phyloP scores from a whole-genome alignment of 352 stramenopile species.

The Globisporangium abappressorium region DNA sequence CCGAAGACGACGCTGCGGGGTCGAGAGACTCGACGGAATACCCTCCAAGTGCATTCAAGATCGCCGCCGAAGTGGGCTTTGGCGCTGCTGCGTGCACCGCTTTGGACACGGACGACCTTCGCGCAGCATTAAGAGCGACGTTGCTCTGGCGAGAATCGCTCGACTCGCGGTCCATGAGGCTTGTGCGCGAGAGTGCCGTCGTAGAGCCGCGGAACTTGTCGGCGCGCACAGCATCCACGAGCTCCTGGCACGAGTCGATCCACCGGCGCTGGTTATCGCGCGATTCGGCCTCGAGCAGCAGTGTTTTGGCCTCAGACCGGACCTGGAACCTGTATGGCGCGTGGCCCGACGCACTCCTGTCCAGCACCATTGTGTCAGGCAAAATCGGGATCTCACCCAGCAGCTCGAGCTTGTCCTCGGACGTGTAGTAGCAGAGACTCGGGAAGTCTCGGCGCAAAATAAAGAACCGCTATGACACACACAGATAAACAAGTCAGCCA shows the following conservation, averaged over 20 bases:
- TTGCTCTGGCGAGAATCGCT: conserved; percentile 12
- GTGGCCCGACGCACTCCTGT: conserved; percentile 50
- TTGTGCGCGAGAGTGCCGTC: conserved; percentile 15
- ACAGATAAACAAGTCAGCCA: background rate
- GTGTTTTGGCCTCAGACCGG: conserved; percentile 45
- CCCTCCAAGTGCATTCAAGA: conserved; percentile 2
- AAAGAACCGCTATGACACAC: conserved; percentile 54
- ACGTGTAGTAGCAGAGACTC: conserved; percentile 80
- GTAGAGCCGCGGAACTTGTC: conserved; percentile 58
- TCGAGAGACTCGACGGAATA: conserved; percentile 8
- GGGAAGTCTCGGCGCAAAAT: conserved; percentile 72
- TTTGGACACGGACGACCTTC: conserved; percentile 23
- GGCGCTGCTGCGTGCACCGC: conserved; percentile 14
- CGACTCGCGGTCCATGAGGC: conserved; percentile 21
- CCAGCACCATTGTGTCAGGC: conserved; percentile 72
- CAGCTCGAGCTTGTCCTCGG: conserved; percentile 79
- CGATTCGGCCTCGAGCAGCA: conserved; percentile 68
- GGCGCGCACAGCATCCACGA: conserved; percentile 60
- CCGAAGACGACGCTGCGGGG: conserved; percentile 14
- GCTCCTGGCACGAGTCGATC: conserved; percentile 67
- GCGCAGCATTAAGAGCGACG: background rate
- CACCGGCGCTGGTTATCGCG: conserved; percentile 60
- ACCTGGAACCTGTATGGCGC: conserved; percentile 71
- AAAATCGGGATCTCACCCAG: conserved; percentile 67
- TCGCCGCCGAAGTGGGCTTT: conserved; percentile 5